Percentiles rank a stretch among this genome's conserved stretches.
Conservation (phyloP, 495 filamentous ascomycete genomes). For the Aspergillus cavernicola region DNA sequence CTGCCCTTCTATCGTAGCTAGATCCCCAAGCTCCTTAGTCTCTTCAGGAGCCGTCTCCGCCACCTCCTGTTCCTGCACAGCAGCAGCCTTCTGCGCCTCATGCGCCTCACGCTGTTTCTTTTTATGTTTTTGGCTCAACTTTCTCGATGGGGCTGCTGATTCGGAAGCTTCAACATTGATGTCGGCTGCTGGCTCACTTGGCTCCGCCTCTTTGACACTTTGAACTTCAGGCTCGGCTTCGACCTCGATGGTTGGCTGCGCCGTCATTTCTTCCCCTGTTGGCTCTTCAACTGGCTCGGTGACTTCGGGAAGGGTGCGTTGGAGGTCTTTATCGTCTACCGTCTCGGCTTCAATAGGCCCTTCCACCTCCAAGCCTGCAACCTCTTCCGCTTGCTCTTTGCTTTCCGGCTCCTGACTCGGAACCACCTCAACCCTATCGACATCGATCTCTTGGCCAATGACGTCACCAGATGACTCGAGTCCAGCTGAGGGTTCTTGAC, state of each 20-base stretch:
- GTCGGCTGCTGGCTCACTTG: constrained; percentile 3
- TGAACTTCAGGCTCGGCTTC: constrained; percentile 3
- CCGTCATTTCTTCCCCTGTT: constrained; percentile 20
- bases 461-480: neutral
- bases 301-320: no score
- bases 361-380: constrained; percentile 10
- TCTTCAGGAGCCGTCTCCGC: neutral
- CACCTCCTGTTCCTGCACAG: neutral
- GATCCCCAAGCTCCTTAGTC: neutral
- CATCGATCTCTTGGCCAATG: neutral
- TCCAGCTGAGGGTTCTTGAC: neutral
- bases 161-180: constrained; percentile 10
- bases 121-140: constrained; percentile 33
- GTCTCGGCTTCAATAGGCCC: constrained; percentile 3
- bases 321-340: neutral
- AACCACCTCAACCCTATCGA: neutral
- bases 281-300: constrained; percentile 5
- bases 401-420: neutral
- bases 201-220: constrained; percentile 2
- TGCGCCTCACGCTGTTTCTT: constrained; percentile 26
- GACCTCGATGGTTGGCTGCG: constrained; percentile 1
- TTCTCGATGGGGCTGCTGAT: constrained; percentile 16
- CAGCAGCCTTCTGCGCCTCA: constrained; percentile 14
- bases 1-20: neutral
- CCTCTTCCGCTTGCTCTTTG: constrained; percentile 16